A percentile compares a stretch with the other conserved stretches of the same genome.
These are phyloP conservation scores for Vanrija pseudolonga DNA, from an alignment of 1,284 basidiomycete genomes.

Conservation along the genomic window DNA sequence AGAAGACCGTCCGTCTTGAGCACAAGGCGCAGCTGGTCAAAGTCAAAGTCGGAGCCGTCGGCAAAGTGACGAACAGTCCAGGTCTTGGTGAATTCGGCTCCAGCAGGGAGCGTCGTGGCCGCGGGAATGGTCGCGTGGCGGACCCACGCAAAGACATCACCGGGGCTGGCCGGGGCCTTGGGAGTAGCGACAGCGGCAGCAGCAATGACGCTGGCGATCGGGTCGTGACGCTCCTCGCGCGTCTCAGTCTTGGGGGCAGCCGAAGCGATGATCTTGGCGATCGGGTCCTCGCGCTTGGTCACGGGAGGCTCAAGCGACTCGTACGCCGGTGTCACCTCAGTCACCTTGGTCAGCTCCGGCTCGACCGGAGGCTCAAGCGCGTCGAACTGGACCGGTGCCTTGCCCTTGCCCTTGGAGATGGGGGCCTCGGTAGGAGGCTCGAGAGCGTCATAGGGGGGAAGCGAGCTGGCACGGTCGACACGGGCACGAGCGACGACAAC, in stretches of 20 bases:
- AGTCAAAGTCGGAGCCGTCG: constrained; percentile 33
- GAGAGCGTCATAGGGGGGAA: background rate
- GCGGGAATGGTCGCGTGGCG: constrained; percentile 40
- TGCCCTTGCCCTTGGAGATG: background rate
- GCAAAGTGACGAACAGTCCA: constrained; percentile 44
- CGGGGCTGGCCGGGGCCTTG: constrained; percentile 24
- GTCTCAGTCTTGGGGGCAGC: background rate
- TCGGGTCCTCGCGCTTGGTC: constrained; percentile 4
- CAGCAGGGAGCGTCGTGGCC: constrained; percentile 34
- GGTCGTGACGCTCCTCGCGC: background rate
- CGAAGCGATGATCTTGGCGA: constrained; percentile 4
- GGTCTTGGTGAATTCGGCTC: constrained; percentile 45
- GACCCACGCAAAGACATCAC: constrained; percentile 43
- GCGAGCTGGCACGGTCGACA: background rate
- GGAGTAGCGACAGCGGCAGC: background rate
- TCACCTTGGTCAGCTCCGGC: background rate
- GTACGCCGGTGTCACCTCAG: too few species aligned
- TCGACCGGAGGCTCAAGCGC: background rate
- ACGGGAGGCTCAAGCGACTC: background rate
- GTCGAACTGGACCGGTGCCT: background rate
- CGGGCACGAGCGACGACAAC: background rate
- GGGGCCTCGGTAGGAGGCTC: background rate
- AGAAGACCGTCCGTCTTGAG: constrained; percentile 20
- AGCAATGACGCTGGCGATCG: background rate
- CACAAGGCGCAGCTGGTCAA: constrained; percentile 31